Evolutionary conservation across 805 yeast genomes (phyloP).

Genomic region (Hanseniaspora occidentalis): DNA sequence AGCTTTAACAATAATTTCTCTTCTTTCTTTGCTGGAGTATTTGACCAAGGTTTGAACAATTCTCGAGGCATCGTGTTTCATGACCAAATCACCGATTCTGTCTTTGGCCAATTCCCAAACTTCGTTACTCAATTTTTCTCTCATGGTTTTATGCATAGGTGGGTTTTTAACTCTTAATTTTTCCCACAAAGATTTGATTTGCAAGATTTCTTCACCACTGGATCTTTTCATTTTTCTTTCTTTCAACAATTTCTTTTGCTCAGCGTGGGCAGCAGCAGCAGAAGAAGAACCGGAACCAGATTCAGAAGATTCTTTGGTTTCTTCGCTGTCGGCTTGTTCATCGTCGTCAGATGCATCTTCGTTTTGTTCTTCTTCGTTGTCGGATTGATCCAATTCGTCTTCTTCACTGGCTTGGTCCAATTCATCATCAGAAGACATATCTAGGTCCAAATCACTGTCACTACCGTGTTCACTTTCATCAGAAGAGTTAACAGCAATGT

Average conservation of each 20-base stretch:
- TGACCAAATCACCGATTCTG: conserved; percentile 67
- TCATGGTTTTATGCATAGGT: conserved; percentile 59
- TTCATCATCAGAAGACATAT: conserved; percentile 14
- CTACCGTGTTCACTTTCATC: conserved; percentile 16
- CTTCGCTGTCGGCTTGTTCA: conserved; percentile 21
- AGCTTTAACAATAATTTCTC: conserved; percentile 53
- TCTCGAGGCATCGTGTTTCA: conserved; percentile 94
- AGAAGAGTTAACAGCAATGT: conserved; percentile 22
- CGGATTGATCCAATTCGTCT: conserved; percentile 20
- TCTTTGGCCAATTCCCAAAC: conserved; percentile 76
- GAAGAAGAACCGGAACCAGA: conserved; percentile 11
- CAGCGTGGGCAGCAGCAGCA: conserved; percentile 46
- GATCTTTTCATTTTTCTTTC: conserved; percentile 83
- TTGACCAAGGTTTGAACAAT: conserved; percentile 90
- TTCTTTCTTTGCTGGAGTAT: conserved; percentile 67
- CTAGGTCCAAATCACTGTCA: conserved; percentile 9
- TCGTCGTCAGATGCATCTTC: too few species aligned
- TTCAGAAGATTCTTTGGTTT: conserved; percentile 19
- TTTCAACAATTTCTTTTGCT: conserved; percentile 61
- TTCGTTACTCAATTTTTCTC: conserved; percentile 70
- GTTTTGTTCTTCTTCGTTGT: conserved; percentile 19
- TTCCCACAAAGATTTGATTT: conserved; percentile 85
- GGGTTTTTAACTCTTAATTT: conserved; percentile 75
- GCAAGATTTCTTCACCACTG: conserved; percentile 76
- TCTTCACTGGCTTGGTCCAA: conserved; percentile 20